Evolutionary conservation across 768 basidiomycete genomes (phyloP).

Genomic region (Trametes cingulata): DNA sequence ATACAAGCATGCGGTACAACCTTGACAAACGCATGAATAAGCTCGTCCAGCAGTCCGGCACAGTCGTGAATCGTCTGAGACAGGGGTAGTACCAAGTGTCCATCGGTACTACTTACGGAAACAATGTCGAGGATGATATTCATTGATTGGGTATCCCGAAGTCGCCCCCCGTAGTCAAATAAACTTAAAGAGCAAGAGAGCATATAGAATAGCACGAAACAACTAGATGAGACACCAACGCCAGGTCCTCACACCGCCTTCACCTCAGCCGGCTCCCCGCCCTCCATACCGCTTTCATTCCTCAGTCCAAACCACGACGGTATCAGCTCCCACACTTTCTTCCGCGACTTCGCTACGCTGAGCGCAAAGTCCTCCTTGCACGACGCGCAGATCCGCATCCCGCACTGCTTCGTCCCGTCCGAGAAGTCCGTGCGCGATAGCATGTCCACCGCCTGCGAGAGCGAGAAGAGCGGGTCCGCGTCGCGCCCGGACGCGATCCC

Average conservation of each 20-base stretch:
- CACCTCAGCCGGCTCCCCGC: not conserved
- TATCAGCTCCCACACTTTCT: conserved; percentile 61
- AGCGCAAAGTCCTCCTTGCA: conserved; percentile 52
- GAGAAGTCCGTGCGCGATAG: conserved; percentile 68
- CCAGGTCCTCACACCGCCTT: not conserved
- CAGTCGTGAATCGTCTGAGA: no score
- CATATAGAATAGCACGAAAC: not conserved
- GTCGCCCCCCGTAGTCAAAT: not conserved
- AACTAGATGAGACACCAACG: not conserved
- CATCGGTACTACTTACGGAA: no score
- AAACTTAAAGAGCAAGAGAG: not conserved
- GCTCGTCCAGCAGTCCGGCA: no score
- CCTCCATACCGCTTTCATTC: not conserved
- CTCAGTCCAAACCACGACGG: conserved; percentile 65
- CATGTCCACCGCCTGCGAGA: conserved; percentile 72
- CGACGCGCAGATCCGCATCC: conserved; percentile 53
- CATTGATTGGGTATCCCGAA: no score
- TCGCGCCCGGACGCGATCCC: conserved; percentile 74
- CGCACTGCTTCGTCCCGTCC: conserved; percentile 55
- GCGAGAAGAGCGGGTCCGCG: conserved; percentile 71
- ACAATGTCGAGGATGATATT: no score
- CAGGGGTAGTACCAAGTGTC: no score
- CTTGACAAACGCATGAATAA: no score
- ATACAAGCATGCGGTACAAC: no score
- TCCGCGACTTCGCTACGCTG: conserved; percentile 45